Base-by-base conservation (phyloP, 768 basidiomycete species). In the Pleurotus sapidus region DNA sequence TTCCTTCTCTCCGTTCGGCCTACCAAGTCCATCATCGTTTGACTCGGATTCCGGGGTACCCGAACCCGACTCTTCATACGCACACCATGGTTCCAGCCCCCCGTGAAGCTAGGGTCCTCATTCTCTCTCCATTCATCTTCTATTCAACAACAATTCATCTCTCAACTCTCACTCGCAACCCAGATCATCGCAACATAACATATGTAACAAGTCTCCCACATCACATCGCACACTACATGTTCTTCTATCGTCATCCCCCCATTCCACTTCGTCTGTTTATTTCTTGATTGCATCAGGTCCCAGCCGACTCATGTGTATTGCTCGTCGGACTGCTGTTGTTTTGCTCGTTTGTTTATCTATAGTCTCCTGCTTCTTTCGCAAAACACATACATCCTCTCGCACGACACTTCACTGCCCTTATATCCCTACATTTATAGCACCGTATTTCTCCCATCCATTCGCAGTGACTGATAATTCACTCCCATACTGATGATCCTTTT, bases 261-360 rank as follows among this genome's bases (percentile, higher is more conserved):
- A 67, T 64, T 60, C 70, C 57, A 65, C 65, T 59, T 75, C 75
- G 74, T 70, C 74, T 72, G 74, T 74, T 49, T 69, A 70, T 59
- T 63, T 62, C 47, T 53, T 59, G 42, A 61, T 50, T 59, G 67
- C 70, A 63, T 70, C 71, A 57, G 72, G 72, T 64, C 65, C 62
- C 38, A 34, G 49, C 57, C 30, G 53, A 58, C 39, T 25, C 56
- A 46, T 49, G 57, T 30, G 37, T 50, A 50, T 54, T 54, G 51
- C 51, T 54, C 39, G 38, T 54, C 51, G 51, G 51, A 54, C 51
- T 20, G 24, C 18, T 54, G 51, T 54, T 54, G 51, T 54, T 54
- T 45, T 50, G 27, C 51, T 54, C 51, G 23, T 40, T 23, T 54
- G 51, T 54, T 54, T 54, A 54, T 54, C 39, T 24, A 54, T 54